Percentiles rank a stretch among this genome's conserved stretches.
These are phyloP conservation scores for Kalmusia sp. DNA, from an alignment of 2,329 filamentous ascomycete genomes.

Conservation along the genomic window DNA sequence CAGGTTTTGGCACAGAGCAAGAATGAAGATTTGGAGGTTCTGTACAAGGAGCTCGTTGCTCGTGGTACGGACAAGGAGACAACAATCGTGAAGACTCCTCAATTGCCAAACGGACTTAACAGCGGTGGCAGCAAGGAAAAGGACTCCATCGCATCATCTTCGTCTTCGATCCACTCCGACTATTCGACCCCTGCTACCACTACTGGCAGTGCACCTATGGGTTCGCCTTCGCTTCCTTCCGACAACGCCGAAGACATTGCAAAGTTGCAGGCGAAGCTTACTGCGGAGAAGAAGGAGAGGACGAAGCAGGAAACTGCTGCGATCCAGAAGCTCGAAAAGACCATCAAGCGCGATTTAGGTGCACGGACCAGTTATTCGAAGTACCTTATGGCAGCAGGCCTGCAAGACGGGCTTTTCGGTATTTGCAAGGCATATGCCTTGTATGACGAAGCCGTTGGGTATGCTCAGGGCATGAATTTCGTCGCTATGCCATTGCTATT, in stretches of 20 bases:
- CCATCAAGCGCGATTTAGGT: slow-evolving; percentile 88
- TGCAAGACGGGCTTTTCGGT: slow-evolving; percentile 93
- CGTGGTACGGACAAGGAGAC: slow-evolving; percentile 81
- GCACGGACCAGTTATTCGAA: slow-evolving; percentile 96
- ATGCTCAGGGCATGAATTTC: slow-evolving; percentile 99
- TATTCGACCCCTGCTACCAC: slow-evolving; percentile 68
- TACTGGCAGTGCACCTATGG: slow-evolving; percentile 49
- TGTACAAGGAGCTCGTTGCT: slow-evolving; percentile 83
- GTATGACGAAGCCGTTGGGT: slow-evolving; percentile 92
- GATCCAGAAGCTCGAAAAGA: slow-evolving; percentile 85
- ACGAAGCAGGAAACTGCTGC: slow-evolving; percentile 77
- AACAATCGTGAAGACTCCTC: slow-evolving; percentile 31
- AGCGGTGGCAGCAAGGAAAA: slow-evolving; percentile 62
- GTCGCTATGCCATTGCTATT: slow-evolving; percentile 95
- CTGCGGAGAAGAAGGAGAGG: slow-evolving; percentile 76
- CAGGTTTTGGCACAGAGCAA: slow-evolving; percentile 96
- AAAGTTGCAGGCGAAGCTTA: slow-evolving; percentile 69
- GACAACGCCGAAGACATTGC: slow-evolving; percentile 64
- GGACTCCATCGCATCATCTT: slow-evolving; percentile 75
- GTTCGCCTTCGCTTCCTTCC: slow-evolving; percentile 64
- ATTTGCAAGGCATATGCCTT: slow-evolving; percentile 97
- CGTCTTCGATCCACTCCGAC: slow-evolving; percentile 84
- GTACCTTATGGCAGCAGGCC: slow-evolving; percentile 86
- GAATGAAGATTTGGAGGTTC: slow-evolving; percentile 83
- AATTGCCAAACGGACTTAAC: slow-evolving; percentile 55